A percentile compares a stretch with the other conserved stretches of the same genome.
phyloP scores from a whole-genome alignment of 768 basidiomycete genomes.

The Lepiota brunneoincarnata region DNA sequence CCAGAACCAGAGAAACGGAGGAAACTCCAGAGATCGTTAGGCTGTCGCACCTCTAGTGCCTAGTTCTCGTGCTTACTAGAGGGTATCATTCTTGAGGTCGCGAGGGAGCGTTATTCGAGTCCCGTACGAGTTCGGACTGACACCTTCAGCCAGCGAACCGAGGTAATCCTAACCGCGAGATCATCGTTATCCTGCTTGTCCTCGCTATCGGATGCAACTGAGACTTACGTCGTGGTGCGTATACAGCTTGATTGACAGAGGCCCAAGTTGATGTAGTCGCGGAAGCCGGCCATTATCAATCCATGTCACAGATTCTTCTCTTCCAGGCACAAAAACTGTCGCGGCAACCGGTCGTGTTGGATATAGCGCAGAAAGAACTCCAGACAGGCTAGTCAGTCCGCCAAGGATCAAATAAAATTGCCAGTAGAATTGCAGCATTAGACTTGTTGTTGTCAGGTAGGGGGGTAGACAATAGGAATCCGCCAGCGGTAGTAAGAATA shows the following conservation, averaged over 20 bases:
- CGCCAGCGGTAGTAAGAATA: neutral
- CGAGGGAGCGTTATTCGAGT: neutral
- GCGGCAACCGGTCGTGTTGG: constrained; percentile 46
- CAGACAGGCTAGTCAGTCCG: neutral
- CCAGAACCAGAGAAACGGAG: neutral
- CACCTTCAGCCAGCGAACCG: constrained; percentile 5
- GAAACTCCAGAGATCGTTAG: neutral
- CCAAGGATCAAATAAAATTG: neutral
- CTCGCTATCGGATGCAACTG: neutral
- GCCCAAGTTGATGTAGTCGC: constrained; percentile 36
- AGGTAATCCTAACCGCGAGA: constrained; percentile 8
- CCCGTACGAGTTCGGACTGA: neutral
- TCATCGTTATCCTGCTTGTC: neutral
- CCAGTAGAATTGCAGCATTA: constrained; percentile 15
- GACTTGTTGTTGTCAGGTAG: constrained; percentile 11
- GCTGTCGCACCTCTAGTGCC: neutral
- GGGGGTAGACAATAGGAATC: constrained; percentile 16
- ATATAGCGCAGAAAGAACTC: constrained; percentile 38
- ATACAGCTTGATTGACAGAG: constrained; percentile 45
- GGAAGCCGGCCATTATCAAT: constrained; percentile 44
- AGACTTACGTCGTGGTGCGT: constrained; percentile 38
- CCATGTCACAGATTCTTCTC: constrained; percentile 45
- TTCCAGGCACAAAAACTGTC: constrained; percentile 44
- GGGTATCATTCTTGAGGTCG: constrained; percentile 6
- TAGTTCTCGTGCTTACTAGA: constrained; percentile 1